Percentiles rank a stretch among this genome's conserved stretches.
Conservation (phyloP, 164 flowering plant species). For the Nymphaea thermarum region DNA sequence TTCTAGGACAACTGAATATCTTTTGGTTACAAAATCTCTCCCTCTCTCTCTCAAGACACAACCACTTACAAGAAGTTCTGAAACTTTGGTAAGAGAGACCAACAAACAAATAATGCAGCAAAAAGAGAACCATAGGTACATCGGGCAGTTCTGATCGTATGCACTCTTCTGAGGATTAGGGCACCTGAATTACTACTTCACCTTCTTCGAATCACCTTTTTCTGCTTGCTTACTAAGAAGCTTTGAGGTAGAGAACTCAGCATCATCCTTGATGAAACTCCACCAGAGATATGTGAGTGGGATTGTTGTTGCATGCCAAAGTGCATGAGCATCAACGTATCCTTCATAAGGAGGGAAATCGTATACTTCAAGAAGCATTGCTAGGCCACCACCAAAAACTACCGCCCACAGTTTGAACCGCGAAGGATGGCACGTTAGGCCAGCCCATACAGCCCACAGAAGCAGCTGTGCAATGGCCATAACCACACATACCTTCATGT, state of each 20-base stretch:
- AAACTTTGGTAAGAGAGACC: not conserved
- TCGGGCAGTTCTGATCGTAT: not conserved
- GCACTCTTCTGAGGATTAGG: not conserved
- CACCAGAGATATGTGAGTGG: constrained; percentile 80
- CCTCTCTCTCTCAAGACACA: not conserved
- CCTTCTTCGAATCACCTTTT: constrained; percentile 24
- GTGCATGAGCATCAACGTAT: constrained; percentile 73
- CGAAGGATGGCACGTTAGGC: constrained; percentile 52
- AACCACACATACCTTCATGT: constrained; percentile 53
- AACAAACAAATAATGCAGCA: not conserved
- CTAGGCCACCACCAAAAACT: constrained; percentile 48
- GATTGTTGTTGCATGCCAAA: constrained; percentile 59
- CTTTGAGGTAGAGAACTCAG: constrained; percentile 44
- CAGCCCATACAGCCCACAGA: constrained; percentile 77
- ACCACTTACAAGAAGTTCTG: not conserved
- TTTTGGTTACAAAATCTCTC: not conserved
- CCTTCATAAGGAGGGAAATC: constrained; percentile 82
- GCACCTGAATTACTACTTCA: constrained; percentile 17
- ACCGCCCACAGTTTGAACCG: constrained; percentile 75
- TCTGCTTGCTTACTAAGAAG: constrained; percentile 20
- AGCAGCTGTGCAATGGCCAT: constrained; percentile 57
- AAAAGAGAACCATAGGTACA: not conserved
- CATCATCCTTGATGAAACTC: constrained; percentile 83
- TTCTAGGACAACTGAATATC: too few relatives aligned
- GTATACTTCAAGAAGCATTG: constrained; percentile 49